Evolutionary conservation across 306 rosid genomes (phyloP).

Genomic region (Acacia confusa): DNA sequence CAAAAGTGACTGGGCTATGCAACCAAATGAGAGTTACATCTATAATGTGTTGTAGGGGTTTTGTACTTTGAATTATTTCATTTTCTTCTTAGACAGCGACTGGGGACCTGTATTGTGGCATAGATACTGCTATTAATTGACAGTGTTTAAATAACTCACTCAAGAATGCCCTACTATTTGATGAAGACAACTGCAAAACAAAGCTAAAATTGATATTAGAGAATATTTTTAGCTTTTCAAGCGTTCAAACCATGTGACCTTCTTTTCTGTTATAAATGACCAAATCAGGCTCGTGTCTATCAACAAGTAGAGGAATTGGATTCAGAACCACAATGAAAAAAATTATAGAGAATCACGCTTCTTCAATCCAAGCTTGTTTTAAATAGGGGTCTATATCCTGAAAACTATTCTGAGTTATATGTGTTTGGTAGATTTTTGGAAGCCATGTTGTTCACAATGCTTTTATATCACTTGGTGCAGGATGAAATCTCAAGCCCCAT

Average conservation of each 20-base stretch:
- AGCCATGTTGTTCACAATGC: slow-evolving; percentile 39
- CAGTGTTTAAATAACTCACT: slow-evolving; percentile 19
- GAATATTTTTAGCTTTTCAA: slow-evolving; percentile 42
- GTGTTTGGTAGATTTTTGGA: slow-evolving; percentile 4
- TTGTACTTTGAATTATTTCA: slow-evolving; percentile 27
- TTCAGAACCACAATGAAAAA: slow-evolving; percentile 34
- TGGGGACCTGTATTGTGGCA: slow-evolving; percentile 5
- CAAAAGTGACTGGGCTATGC: slow-evolving; percentile 40
- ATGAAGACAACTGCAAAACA: slow-evolving; percentile 33
- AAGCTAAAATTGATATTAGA: slow-evolving; percentile 33
- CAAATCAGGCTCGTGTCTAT: slow-evolving; percentile 50
- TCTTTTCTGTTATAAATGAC: slow-evolving; percentile 40
- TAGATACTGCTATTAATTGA: slow-evolving; percentile 28
- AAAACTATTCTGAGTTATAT: slow-evolving; percentile 13
- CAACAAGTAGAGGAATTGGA: slow-evolving; percentile 45
- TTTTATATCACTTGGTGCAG: slow-evolving; percentile 57
- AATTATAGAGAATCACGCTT: slow-evolving; percentile 55
- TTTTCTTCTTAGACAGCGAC: slow-evolving; percentile 31
- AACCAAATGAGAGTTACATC: slow-evolving; percentile 38
- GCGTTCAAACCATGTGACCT: slow-evolving; percentile 26
- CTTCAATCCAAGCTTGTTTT: slow-evolving; percentile 50
- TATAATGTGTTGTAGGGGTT: slow-evolving; percentile 31
- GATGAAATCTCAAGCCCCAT: slow-evolving; percentile 87
- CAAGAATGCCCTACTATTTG: slow-evolving; percentile 32
- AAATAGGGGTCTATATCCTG: slow-evolving; percentile 32